Evolutionary conservation across 1,139 yeast species (phyloP), one percentile per base, ranked within the genome.

Genomic region (Yamadazyma friedrichii): DNA sequence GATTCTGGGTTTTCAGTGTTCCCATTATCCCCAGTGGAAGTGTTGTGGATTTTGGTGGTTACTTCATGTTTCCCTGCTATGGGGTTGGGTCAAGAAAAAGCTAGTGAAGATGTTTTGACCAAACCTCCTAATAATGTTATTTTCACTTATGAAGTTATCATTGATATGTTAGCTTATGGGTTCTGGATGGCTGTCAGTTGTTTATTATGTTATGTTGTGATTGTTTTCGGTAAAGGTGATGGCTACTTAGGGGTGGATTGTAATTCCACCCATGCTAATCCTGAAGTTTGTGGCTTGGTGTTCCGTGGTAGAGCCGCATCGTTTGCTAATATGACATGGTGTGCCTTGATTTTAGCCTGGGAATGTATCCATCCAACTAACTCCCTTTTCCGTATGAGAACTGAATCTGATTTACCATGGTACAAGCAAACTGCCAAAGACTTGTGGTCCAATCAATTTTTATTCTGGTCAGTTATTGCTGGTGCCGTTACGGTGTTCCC

Each of bases 291-390:
- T 65, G 57, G 65, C 36, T 66, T 74, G 49, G 96, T 89, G 5
- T 88, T 83, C 67, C 71, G 79, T 54, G 91, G 93, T 3, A 80
- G 97, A 58, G 80, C 96, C 2, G 79, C 87, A 3, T 76, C 94
- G 0, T 89, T 89, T 66, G 88, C 86, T 3, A 80, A 83, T 6
- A 83, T 89, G 84, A 88, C 96, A 1, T 89, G 96, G 96, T 80
- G 94, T 66, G 85, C 95, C 3, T 75, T 89, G 47, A 64, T 89
- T 24, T 70, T 88, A 43, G 96, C 96, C 2, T 88, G 95, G 95
- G 96, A 88, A 64, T 89, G 91, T 55, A 75, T 88, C 44, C 94
- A 88, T 58, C 72, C 84, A 62, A 70, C 82, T 45, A 73, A 83
- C 51, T 87, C 96, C 0, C 70, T 88, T 49, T 87, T 88, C 62